phyloP scores from a whole-genome alignment of 106 monocot genomes.

The Allium cepa region DNA sequence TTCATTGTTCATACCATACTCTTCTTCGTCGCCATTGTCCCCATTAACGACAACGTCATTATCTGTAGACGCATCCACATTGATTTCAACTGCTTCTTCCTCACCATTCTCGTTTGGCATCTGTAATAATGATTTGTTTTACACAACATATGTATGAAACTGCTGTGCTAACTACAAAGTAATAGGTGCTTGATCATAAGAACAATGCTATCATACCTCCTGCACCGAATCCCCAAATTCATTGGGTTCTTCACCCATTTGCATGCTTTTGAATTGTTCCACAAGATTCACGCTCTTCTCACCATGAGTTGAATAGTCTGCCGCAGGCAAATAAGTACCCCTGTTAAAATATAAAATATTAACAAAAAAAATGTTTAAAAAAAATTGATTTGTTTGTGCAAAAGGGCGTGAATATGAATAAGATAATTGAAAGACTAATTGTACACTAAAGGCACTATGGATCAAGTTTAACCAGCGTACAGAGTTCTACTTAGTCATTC shows the following conservation, averaged over 20 bases:
- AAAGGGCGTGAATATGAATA: not conserved
- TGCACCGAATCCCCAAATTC: slow-evolving; percentile 60
- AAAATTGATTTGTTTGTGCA: not conserved
- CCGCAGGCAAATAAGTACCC: slow-evolving; percentile 54
- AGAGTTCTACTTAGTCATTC: not conserved
- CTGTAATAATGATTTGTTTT: slow-evolving; percentile 6
- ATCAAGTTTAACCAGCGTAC: not conserved
- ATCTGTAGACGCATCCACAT: slow-evolving; percentile 63
- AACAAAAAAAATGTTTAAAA: not conserved
- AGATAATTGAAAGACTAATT: not conserved
- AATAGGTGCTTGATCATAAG: too few relatives aligned
- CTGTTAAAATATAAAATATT: slow-evolving; percentile 19
- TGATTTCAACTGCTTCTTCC: slow-evolving; percentile 44
- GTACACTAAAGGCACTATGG: not conserved
- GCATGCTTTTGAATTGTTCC: slow-evolving; percentile 80
- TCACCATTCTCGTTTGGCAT: slow-evolving; percentile 22
- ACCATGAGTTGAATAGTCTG: slow-evolving; percentile 41
- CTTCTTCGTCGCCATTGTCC: slow-evolving; percentile 51
- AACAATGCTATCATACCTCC: slow-evolving; percentile 30
- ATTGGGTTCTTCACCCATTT: slow-evolving; percentile 31
- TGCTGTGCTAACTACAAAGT: too few relatives aligned
- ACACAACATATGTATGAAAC: too few relatives aligned
- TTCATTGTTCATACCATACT: slow-evolving; percentile 69
- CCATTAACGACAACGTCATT: slow-evolving; percentile 48
- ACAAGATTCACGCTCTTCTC: slow-evolving; percentile 49